Conservation (phyloP, 257 asterid genomes). For the Solanum verrucosum region DNA sequence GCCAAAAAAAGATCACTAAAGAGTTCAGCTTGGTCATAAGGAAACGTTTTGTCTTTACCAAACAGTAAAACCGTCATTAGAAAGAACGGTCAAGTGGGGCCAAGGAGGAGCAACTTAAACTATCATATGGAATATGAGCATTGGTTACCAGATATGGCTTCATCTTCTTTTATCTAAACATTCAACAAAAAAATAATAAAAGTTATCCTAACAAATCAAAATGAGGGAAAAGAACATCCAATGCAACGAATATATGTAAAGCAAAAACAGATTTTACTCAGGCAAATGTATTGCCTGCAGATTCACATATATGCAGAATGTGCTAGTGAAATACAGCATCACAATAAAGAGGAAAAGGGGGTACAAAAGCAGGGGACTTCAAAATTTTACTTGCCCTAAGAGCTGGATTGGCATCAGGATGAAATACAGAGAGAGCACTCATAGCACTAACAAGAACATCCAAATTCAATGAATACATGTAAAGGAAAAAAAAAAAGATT, state of each 20-base stretch:
- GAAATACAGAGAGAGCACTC: constrained; percentile 90
- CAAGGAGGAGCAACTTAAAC: neutral
- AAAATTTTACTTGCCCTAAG: constrained; percentile 49
- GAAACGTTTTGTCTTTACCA: neutral
- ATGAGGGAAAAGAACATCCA: neutral
- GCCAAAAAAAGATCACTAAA: neutral
- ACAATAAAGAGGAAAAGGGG: neutral
- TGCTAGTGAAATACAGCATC: neutral
- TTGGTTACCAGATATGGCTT: neutral
- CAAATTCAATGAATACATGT: neutral
- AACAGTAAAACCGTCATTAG: neutral
- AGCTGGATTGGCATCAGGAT: constrained; percentile 97
- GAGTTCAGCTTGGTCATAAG: neutral
- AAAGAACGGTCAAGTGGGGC: neutral
- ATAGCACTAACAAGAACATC: constrained; percentile 48
- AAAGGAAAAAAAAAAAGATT: neutral
- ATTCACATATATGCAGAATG: neutral
- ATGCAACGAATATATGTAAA: neutral
- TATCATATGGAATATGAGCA: neutral
- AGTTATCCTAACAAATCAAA: neutral
- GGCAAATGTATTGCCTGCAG: neutral
- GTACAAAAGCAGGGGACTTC: neutral
- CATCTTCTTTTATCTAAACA: neutral
- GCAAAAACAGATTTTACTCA: neutral
- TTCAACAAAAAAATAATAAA: neutral